A percentile compares a stretch with the other conserved stretches of the same genome.
phyloP scores from a whole-genome alignment of 73 alveolate species.

The Diophrys sp. region DNA sequence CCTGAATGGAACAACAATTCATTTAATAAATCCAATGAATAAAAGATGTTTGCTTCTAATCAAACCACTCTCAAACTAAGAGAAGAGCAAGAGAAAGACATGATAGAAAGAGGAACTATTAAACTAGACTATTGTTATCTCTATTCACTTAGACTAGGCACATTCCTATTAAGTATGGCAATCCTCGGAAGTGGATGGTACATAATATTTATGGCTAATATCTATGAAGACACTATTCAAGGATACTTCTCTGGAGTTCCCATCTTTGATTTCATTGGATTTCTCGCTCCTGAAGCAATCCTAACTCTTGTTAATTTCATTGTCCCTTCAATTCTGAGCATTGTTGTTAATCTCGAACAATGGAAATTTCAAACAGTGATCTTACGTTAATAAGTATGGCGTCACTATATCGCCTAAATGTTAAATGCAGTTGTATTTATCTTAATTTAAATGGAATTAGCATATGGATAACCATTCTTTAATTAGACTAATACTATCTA shows the following conservation, averaged over 20 bases:
- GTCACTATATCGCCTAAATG: background rate
- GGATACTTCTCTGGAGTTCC: background rate
- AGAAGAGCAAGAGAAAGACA: background rate
- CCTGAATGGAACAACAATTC: conserved; percentile 1
- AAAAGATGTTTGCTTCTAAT: background rate
- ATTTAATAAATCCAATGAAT: background rate
- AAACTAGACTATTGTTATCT: background rate
- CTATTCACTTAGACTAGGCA: background rate
- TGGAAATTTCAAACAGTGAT: background rate
- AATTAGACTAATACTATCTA: too few relatives aligned
- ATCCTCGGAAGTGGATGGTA: background rate
- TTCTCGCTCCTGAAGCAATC: background rate
- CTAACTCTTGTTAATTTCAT: background rate
- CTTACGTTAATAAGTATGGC: background rate
- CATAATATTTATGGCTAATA: background rate
- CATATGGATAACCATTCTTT: background rate
- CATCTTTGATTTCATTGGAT: background rate
- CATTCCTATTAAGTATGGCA: background rate
- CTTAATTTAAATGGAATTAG: background rate
- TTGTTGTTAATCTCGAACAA: background rate
- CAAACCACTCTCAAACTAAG: background rate
- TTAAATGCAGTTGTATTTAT: background rate
- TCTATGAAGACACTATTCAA: background rate
- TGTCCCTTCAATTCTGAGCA: background rate
- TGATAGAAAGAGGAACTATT: too few relatives aligned